These are phyloP conservation scores for Pseudocohnilembus persalinus DNA, from an alignment of 169 alveolate species.

Conservation along the genomic window DNA sequence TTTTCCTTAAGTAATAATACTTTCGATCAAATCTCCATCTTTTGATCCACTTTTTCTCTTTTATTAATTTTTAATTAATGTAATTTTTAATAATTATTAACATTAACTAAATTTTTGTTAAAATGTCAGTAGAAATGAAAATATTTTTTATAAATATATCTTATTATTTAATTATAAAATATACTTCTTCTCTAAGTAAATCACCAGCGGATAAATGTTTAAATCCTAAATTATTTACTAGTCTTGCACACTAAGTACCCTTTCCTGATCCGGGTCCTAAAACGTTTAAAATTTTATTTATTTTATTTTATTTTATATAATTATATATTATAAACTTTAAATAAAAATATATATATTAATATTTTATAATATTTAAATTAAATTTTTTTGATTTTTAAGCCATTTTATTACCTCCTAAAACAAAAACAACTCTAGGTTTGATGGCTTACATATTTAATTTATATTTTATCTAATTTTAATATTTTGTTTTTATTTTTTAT, in stretches of 20 bases:
- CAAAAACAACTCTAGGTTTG: background rate
- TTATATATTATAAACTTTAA: no score
- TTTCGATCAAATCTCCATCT: slow-evolving; percentile 81
- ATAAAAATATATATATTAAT: no score
- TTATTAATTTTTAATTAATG: background rate
- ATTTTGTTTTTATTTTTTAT: no score
- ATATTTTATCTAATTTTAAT: no score
- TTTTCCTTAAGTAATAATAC: slow-evolving; percentile 86
- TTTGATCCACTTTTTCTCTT: slow-evolving; percentile 68
- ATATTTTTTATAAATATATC: no score
- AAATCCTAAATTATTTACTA: slow-evolving; percentile 76
- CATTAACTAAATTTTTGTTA: background rate
- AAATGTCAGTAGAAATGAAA: background rate
- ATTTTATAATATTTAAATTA: no score
- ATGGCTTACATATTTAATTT: no score
- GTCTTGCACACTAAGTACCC: slow-evolving; percentile 83
- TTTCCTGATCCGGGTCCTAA: slow-evolving; percentile 88
- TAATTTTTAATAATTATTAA: no score
- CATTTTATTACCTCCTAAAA: background rate
- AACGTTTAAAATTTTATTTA: no score
- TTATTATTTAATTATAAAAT: no score
- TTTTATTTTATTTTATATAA: no score
- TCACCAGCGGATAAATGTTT: slow-evolving; percentile 94
- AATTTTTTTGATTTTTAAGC: no score
- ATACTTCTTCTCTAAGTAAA: slow-evolving; percentile 82